Base-by-base conservation (phyloP, 352 stramenopile species). In the Phytophthora pisi region DNA sequence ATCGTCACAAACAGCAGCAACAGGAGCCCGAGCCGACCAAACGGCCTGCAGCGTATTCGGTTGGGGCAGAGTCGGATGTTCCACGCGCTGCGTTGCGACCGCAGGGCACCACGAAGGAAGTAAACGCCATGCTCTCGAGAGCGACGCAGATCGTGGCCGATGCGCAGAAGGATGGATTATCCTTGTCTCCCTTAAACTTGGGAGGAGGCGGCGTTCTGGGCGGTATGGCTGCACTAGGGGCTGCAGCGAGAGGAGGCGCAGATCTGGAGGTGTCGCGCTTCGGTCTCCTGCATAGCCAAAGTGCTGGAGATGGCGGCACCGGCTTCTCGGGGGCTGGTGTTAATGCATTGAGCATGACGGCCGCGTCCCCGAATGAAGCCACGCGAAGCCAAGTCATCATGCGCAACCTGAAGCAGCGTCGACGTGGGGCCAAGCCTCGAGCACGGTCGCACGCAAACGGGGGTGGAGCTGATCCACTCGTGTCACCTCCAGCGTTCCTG, bases 361-460 rank as follows among this genome's bases (percentile, higher is more conserved):
- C 49, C 24, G 51, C 71, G 16, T 75, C 66, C 7, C 55, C 71
- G 10, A 68, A 46, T 28, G 71, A 79, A 58, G 67, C 26, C 11
- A 79, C 71, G 30, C 71, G 68, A 30, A 76, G 74, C 5, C 74
- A 82, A 68, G 57, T 75, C 43, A 77, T 82, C 26, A 79, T 82
- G 71, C 74, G 74, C 9, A 82, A 64, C 38, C 42, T 82, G 23
- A 82, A 79, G 36, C 75, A 80, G 47, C 72, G 72, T 18, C 62
- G 71, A 52, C 66, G 71, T 31, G 70, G 66, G 40, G 68, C 64
- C 52, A 82, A 82, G 20, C 59, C 65, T 47, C 75, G 72, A 16
- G 56, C 69, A 16, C 54, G 73, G n/a, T 77, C 68, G 0, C 72
- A 79, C 16, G 72, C 62, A 24, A 66, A 78, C 58, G 43, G 61